phyloP scores from a whole-genome alignment of 345 rosid genomes.

The Salix suchowensis region DNA sequence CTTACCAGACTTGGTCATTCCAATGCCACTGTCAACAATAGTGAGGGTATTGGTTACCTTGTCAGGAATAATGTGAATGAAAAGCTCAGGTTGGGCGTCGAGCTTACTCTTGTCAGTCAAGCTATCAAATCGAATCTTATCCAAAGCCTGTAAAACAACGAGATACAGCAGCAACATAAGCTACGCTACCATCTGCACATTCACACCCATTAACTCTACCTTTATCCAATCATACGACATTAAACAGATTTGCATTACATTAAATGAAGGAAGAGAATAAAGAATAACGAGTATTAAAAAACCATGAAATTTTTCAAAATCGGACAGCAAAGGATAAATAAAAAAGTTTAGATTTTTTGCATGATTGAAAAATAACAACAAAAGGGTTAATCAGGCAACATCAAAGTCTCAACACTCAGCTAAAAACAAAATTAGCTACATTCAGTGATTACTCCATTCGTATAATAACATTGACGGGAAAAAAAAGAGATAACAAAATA shows the following conservation, averaged over 20 bases:
- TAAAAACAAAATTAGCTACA: too few species aligned
- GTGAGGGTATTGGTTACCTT: background rate
- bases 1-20: slow-evolving; percentile 5
- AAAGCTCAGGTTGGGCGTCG: slow-evolving; percentile 3
- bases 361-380: too few species aligned
- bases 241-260: background rate
- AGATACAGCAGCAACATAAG: background rate
- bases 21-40: slow-evolving; percentile 2
- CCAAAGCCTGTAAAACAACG: background rate
- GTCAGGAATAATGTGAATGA: slow-evolving; percentile 1
- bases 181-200: background rate
- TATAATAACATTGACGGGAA: too few species aligned
- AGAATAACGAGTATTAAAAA: too few species aligned
- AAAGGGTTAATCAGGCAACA: too few species aligned
- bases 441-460: too few species aligned
- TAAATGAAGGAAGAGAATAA: background rate
- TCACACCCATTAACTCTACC: background rate
- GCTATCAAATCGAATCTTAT: slow-evolving; percentile 5
- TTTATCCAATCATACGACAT: background rate
- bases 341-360: background rate
- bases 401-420: too few species aligned
- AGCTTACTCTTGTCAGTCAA: slow-evolving; percentile 9
- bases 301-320: background rate
- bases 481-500: background rate
- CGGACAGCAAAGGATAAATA: background rate